Evolutionary conservation across 306 rosid genomes (phyloP), one percentile per base, ranked within the genome.

Genomic region (Hippophae tibetana): DNA sequence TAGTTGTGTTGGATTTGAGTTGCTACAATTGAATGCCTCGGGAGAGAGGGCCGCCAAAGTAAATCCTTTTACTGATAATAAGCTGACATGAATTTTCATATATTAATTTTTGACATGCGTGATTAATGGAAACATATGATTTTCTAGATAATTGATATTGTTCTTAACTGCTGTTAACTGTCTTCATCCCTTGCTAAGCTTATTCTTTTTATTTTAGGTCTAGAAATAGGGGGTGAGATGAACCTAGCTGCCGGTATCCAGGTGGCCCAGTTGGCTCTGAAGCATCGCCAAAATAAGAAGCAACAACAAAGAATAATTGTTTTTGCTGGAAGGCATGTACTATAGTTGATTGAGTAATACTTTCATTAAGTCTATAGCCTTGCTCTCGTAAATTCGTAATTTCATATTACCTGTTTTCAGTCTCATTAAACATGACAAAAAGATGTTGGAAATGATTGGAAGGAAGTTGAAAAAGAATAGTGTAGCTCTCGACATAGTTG

Each of bases 251-350:
- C 95, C 65, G 93, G 89, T 13, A 88, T 92, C 75, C 99, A 88
- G 78, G 95, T 92, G 74, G 97, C 99, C 56, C 97, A 92, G 65
- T 77, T 92, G 77, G 99, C 99, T 49, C 90, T 92, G 58, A 92
- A 92, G 80, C 97, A 92, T 80, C 84, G 99, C 42, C 99, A 92
- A 74, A 92, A 88, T 77, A 92, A 92, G 78, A 88, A 92, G 56
- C 99, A 92, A 79, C 99, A 92, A 57, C 99, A 92, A 68, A 80
- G 99, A 67, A 92, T 92, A 68, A 84, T 92, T 51, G 86, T 92
- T 68, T 88, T 92, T 66, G 86, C 82, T 66, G 99, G 97, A 80
- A 88, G 99, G 99, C 88, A 52, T 9, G 43, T 58, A 25, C 13
- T 41, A 6, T 7, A 7, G 27, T 42, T n/a, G 5, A 38, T 57